Evolutionary conservation across 2,329 filamentous ascomycete genomes (phyloP).

Genomic region (Clonostachys rosea): DNA sequence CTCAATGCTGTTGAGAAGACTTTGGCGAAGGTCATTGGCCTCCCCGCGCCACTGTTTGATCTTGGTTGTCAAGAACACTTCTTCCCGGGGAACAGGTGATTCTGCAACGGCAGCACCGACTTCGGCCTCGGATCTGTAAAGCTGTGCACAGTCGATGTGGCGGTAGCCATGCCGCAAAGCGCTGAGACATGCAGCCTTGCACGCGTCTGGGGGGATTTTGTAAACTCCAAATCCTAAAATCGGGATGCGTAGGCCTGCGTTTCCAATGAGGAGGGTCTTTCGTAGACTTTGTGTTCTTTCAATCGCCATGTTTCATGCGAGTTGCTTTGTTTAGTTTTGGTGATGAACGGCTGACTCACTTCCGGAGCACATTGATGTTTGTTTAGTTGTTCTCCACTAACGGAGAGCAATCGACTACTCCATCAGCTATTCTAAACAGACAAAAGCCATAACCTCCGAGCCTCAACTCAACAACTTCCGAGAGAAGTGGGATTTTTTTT

Average conservation of each 20-base stretch:
- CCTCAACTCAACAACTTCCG: no score
- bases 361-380: no score
- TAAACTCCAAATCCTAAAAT: constrained; percentile 69
- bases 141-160: constrained; percentile 45
- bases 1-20: constrained; percentile 55
- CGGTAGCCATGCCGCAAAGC: constrained; percentile 50
- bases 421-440: no score
- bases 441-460: no score
- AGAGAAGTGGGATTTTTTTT: no score
- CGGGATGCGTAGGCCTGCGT: constrained; percentile 38
- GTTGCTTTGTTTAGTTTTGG: no score
- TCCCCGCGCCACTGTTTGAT: constrained; percentile 17
- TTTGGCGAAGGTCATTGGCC: constrained; percentile 55
- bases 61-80: constrained; percentile 55
- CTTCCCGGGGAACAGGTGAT: constrained; percentile 34
- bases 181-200: constrained; percentile 50
- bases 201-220: constrained; percentile 46
- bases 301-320: no score
- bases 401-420: no score
- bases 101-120: constrained; percentile 42
- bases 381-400: no score
- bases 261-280: no score
- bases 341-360: no score
- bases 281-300: no score
- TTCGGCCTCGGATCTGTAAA: constrained; percentile 30